Base-by-base conservation (phyloP, 768 basidiomycete species). In the Trametes punicea region DNA sequence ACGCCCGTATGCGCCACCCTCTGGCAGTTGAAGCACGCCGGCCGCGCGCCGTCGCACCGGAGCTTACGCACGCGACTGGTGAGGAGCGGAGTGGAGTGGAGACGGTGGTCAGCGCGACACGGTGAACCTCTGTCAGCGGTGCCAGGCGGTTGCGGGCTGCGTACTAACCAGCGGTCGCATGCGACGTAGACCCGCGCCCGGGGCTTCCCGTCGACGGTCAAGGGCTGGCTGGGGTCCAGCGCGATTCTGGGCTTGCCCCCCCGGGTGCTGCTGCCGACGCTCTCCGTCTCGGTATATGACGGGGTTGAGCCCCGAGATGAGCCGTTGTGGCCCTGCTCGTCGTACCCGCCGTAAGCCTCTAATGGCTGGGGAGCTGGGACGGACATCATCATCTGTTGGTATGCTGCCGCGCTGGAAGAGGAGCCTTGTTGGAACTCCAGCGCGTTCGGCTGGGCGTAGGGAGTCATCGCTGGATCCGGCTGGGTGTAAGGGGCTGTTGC, bases 41-140 rank as follows among this genome's bases (percentile, higher is more conserved):
- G 58, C 44, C 51, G 39, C 20, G 58, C 53, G 6, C 58, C 58
- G 53, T 60, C 58, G 39, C 58, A 60, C 21, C 58, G 58, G 6
- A 60, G 53, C 53, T 60, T 60, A 30, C 58, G 58, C n/a, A 46
- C 31, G 5, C 58, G 58, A 30, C 58, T 60, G 36, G n/a, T n/a
- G n/a, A n/a, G n/a, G n/a, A n/a, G n/a, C n/a, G n/a, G n/a, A n/a
- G n/a, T n/a, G n/a, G n/a, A n/a, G n/a, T n/a, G n/a, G n/a, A n/a
- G n/a, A n/a, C n/a, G n/a, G n/a, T n/a, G n/a, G 33, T 45, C 20
- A 48, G 40, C 30, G 8, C 13, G 2, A 1, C 15, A n/a, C 15
- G 2, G n/a, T 16, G 0, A 36, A 5, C 34, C 0, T 36, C 2
- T 10, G 15, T 3, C 5, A 5, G 34, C 34, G 2, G 0, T 36